These are phyloP conservation scores for Trametopsis cervina DNA, from an alignment of 768 basidiomycete species.

Conservation along the genomic window DNA sequence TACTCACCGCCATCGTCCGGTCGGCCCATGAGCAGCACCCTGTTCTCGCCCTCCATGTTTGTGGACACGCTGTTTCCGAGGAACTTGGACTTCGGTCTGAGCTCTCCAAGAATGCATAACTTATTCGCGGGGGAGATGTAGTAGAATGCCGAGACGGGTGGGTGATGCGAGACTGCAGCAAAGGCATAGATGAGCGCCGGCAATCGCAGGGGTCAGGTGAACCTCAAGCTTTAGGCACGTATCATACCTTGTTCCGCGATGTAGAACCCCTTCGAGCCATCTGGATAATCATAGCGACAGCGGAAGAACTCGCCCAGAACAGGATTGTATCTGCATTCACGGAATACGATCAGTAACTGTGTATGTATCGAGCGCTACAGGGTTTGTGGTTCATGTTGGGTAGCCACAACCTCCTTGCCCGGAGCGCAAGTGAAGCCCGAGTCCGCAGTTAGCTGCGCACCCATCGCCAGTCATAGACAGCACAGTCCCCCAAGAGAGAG, in stretches of 20 bases:
- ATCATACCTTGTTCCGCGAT: slow-evolving; percentile 85
- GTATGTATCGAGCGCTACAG: no score
- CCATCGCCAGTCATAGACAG: background rate
- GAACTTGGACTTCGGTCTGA: slow-evolving; percentile 93
- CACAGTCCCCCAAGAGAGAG: no score
- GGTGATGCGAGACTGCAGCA: slow-evolving; percentile 82
- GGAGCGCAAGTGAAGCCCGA: no score
- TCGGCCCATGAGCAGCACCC: slow-evolving; percentile 73
- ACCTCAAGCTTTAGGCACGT: slow-evolving; percentile 1
- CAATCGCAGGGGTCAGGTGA: no score
- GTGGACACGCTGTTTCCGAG: slow-evolving; percentile 96
- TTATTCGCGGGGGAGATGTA: slow-evolving; percentile 91
- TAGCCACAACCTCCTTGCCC: no score
- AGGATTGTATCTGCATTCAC: slow-evolving; percentile 87
- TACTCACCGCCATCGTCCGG: slow-evolving; percentile 80
- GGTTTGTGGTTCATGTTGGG: no score
- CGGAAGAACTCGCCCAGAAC: slow-evolving; percentile 97
- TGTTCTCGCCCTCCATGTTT: slow-evolving; percentile 93
- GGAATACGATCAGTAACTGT: background rate
- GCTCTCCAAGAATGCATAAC: slow-evolving; percentile 82
- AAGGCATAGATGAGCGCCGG: background rate
- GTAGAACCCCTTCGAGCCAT: slow-evolving; percentile 92
- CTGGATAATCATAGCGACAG: slow-evolving; percentile 87
- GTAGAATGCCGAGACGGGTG: slow-evolving; percentile 92
- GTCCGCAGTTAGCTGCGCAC: no score